Conservation (phyloP, 2,329 filamentous ascomycete species). For the Colletotrichum sp. region DNA sequence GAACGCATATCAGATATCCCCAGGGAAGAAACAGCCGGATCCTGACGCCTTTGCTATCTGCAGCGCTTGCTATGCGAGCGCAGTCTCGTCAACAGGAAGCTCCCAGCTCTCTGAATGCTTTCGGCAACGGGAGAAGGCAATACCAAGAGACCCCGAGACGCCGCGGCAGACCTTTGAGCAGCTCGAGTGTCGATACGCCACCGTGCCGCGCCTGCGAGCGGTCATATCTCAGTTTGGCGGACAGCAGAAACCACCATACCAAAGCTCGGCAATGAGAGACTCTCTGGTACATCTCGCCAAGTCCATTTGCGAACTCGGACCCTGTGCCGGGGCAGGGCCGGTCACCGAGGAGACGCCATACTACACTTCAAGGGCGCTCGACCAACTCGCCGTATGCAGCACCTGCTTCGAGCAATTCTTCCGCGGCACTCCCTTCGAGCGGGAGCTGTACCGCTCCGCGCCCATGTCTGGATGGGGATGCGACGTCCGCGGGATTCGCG, state of each 20-base stretch:
- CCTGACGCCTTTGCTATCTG: neutral
- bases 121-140: neutral
- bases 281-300: neutral
- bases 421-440: neutral
- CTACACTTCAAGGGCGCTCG: neutral
- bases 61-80: neutral
- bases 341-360: neutral
- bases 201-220: neutral
- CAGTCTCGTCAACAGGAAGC: neutral
- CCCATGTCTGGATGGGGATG: neutral
- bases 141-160: neutral
- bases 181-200: neutral
- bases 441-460: neutral
- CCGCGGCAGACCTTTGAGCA: neutral
- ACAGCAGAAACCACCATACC: neutral
- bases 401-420: neutral
- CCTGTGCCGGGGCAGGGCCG: neutral
- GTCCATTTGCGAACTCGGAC: neutral
- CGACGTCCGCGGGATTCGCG: neutral
- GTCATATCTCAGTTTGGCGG: neutral
- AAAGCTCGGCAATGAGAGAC: neutral
- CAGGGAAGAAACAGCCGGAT: neutral
- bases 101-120: neutral
- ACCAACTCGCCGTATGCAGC: neutral
- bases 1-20: neutral